Evolutionary conservation across 805 yeast species (phyloP).

Genomic region (Candida endomychidarum): DNA sequence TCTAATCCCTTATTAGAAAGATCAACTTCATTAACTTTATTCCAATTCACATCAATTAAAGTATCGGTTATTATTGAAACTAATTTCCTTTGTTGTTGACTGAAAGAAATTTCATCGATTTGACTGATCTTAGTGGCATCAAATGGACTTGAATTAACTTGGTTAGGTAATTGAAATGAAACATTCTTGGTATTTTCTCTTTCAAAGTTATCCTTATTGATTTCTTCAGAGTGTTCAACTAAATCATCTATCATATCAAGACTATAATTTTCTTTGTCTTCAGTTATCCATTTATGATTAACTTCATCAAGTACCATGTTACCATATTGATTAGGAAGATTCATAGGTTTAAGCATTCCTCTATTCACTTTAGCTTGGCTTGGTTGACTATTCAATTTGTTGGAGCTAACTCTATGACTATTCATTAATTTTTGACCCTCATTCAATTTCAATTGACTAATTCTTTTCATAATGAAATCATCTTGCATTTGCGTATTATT

Average conservation of each 20-base stretch:
- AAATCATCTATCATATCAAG: conserved; percentile 43
- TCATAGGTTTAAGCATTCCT: conserved; percentile 37
- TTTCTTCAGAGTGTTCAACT: conserved; percentile 15
- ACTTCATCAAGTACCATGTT: conserved; percentile 32
- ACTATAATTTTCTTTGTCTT: conserved; percentile 21
- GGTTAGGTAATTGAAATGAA: conserved; percentile 40
- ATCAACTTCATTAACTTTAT: conserved; percentile 34
- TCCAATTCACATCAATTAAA: conserved; percentile 41
- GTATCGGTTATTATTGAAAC: conserved; percentile 47
- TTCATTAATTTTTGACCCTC: conserved; percentile 8
- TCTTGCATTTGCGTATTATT: not conserved
- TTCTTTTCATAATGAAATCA: conserved; percentile 35
- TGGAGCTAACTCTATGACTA: not conserved
- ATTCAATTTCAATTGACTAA: conserved; percentile 34
- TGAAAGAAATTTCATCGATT: conserved; percentile 45
- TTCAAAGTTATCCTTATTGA: conserved; percentile 8
- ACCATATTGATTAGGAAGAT: conserved; percentile 35
- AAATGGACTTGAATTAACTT: conserved; percentile 15
- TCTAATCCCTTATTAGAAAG: conserved; percentile 34
- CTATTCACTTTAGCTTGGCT: conserved; percentile 1
- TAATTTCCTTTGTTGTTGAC: conserved; percentile 44
- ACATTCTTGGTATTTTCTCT: conserved; percentile 28
- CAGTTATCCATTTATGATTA: conserved; percentile 31
- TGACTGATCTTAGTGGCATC: conserved; percentile 46
- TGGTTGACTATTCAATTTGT: conserved; percentile 1